Evolutionary conservation across 495 filamentous ascomycete genomes (phyloP).

Genomic region (Immersiella caudata): DNA sequence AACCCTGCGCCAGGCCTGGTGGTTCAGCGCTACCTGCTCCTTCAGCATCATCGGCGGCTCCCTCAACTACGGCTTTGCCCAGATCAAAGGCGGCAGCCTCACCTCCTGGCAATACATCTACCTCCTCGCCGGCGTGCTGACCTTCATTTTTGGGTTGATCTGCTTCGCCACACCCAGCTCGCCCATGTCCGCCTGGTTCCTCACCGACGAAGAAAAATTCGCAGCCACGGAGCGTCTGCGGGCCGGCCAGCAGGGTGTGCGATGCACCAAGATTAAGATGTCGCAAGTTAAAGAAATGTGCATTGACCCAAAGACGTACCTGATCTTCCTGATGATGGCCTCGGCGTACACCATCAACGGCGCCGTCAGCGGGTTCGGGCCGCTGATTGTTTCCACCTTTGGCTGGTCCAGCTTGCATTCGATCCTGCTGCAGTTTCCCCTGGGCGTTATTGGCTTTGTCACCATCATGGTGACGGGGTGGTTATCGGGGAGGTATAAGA

Average conservation of each 20-base stretch:
- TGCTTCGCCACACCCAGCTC: slow-evolving; percentile 72
- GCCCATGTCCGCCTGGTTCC: slow-evolving; percentile 71
- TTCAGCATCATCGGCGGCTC: slow-evolving; percentile 54
- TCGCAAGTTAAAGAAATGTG: slow-evolving; percentile 50
- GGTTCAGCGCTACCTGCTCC: slow-evolving; percentile 51
- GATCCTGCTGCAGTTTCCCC: slow-evolving; percentile 73
- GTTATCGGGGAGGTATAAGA: slow-evolving; percentile 59
- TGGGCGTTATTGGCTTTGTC: slow-evolving; percentile 65
- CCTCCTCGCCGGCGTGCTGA: slow-evolving; percentile 71
- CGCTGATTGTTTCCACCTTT: slow-evolving; percentile 74
- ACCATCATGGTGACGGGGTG: slow-evolving; percentile 67
- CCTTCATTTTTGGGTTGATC: slow-evolving; percentile 45
- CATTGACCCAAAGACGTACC: slow-evolving; percentile 68
- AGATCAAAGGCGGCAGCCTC: slow-evolving; percentile 59
- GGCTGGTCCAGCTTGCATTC: slow-evolving; percentile 66
- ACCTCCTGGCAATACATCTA: slow-evolving; percentile 67
- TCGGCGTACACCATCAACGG: slow-evolving; percentile 73
- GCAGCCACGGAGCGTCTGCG: slow-evolving; percentile 70
- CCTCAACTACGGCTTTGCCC: slow-evolving; percentile 61
- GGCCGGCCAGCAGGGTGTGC: slow-evolving; percentile 61
- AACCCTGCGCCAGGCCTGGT: slow-evolving; percentile 42
- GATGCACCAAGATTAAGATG: slow-evolving; percentile 61
- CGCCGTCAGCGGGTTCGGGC: slow-evolving; percentile 75
- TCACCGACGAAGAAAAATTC: slow-evolving; percentile 67
- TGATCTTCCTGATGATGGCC: slow-evolving; percentile 47